A percentile compares a stretch with the other conserved stretches of the same genome.
These are phyloP conservation scores for Syncephalastrum racemosum DNA, from an alignment of 371 early-diverging fungal genomes.

Conservation along the genomic window DNA sequence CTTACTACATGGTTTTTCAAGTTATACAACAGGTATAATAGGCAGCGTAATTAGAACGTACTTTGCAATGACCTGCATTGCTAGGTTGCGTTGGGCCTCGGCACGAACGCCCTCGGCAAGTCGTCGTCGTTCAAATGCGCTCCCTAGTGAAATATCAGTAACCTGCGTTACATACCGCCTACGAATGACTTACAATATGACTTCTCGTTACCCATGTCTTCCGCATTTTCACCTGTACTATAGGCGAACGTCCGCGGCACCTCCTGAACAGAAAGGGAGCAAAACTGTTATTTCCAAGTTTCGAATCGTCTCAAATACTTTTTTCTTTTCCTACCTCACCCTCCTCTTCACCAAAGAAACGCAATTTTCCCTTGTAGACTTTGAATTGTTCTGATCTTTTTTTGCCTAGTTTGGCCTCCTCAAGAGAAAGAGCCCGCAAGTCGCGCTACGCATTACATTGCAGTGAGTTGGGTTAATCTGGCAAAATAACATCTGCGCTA, in stretches of 20 bases:
- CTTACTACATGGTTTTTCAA: slow-evolving; percentile 10
- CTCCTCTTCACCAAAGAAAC: slow-evolving; percentile 18
- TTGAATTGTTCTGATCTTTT: slow-evolving; percentile 10
- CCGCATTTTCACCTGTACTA: no score
- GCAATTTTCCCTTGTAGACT: slow-evolving; percentile 6
- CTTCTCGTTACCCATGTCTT: no score
- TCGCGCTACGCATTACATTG: slow-evolving; percentile 3
- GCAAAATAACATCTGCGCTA: neutral
- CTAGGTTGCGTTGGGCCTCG: slow-evolving; percentile 26
- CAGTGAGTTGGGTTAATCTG: neutral
- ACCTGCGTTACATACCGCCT: neutral
- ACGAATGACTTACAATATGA: neutral
- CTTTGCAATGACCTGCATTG: slow-evolving; percentile 22
- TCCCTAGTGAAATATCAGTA: slow-evolving; percentile 19
- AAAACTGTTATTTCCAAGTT: no score
- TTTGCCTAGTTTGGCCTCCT: slow-evolving; percentile 8
- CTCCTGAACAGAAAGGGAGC: no score
- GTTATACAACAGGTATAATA: no score
- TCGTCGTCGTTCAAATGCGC: slow-evolving; percentile 21
- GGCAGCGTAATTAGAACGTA: neutral
- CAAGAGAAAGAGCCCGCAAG: neutral
- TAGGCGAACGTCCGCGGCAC: no score
- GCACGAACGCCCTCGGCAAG: slow-evolving; percentile 25
- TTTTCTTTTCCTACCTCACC: slow-evolving; percentile 7
- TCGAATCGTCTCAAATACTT: no score